Evolutionary conservation across 768 basidiomycete genomes (phyloP).

Genomic region (Phlebiopsis gigantea): DNA sequence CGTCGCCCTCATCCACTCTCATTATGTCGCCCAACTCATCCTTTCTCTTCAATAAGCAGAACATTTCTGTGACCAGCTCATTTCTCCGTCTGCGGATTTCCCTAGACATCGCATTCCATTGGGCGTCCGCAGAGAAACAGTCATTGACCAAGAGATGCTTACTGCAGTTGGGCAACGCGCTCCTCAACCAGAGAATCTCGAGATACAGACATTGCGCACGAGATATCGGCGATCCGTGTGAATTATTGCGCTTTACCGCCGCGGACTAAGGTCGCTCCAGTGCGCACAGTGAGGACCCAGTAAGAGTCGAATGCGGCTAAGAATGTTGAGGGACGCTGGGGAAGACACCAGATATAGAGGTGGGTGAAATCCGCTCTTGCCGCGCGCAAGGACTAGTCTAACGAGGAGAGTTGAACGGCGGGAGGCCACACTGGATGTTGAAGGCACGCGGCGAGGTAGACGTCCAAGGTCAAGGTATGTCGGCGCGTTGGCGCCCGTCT

Average conservation of each 20-base stretch:
- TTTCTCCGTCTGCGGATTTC: slow-evolving; percentile 60
- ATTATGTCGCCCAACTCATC: slow-evolving; percentile 39
- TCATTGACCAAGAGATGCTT: slow-evolving; percentile 9
- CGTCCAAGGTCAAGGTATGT: background rate
- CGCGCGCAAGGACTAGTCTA: too few species aligned
- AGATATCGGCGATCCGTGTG: background rate
- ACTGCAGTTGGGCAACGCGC: slow-evolving; percentile 23
- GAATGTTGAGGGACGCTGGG: too few species aligned
- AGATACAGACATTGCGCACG: slow-evolving; percentile 14
- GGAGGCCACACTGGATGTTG: too few species aligned
- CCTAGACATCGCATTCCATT: slow-evolving; percentile 29
- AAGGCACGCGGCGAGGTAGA: too few species aligned
- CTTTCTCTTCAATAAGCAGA: slow-evolving; percentile 53
- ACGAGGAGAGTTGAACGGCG: too few species aligned
- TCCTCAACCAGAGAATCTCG: slow-evolving; percentile 22
- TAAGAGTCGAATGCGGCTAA: background rate
- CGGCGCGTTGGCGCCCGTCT: background rate
- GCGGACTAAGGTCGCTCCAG: background rate
- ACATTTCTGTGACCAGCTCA: slow-evolving; percentile 69
- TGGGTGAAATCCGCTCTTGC: too few species aligned
- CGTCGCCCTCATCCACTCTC: slow-evolving; percentile 34
- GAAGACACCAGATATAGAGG: too few species aligned
- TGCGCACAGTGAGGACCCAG: background rate
- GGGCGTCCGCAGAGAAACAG: background rate
- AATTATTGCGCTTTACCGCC: background rate